phyloP scores from a whole-genome alignment of 805 yeast species.

The Pichia kluyveri region DNA sequence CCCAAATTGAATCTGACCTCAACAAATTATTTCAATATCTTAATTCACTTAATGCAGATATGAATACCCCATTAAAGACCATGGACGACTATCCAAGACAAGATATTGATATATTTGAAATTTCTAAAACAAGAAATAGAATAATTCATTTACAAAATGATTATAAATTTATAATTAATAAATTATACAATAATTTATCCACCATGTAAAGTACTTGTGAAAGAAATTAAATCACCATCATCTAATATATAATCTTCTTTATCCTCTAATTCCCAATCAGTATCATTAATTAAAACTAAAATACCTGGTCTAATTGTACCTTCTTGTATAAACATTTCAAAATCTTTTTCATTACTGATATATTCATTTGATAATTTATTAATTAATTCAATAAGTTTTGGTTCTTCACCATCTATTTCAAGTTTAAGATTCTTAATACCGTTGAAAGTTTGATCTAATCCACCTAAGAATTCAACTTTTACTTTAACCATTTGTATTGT shows the following conservation, averaged over 20 bases:
- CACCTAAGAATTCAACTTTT: constrained; percentile 53
- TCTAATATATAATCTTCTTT: constrained; percentile 75
- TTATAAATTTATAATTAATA: constrained; percentile 36
- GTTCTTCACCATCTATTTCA: constrained; percentile 22
- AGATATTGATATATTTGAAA: constrained; percentile 71
- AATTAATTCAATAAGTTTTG: constrained; percentile 39
- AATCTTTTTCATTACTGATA: constrained; percentile 52
- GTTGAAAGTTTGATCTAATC: constrained; percentile 71
- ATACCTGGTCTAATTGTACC: constrained; percentile 86
- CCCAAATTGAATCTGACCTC: constrained; percentile 33
- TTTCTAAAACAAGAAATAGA: constrained; percentile 52
- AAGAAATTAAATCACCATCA: constrained; percentile 68
- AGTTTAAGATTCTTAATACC: constrained; percentile 32
- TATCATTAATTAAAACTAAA: constrained; percentile 81
- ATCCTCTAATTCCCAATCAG: constrained; percentile 95
- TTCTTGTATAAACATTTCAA: constrained; percentile 72
- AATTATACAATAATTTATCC: constrained; percentile 52
- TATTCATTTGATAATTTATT: constrained; percentile 43
- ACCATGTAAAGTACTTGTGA: constrained; percentile 92
- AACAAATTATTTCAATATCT: constrained; percentile 35
- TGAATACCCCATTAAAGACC: constrained; percentile 57
- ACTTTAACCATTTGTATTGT: constrained; percentile 31
- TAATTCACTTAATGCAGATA: constrained; percentile 27
- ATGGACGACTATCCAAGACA: constrained; percentile 78
- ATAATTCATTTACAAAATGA: constrained; percentile 69